These are phyloP conservation scores for Eimeria nieschulzi DNA, from an alignment of 169 alveolate genomes.

Conservation along the genomic window DNA sequence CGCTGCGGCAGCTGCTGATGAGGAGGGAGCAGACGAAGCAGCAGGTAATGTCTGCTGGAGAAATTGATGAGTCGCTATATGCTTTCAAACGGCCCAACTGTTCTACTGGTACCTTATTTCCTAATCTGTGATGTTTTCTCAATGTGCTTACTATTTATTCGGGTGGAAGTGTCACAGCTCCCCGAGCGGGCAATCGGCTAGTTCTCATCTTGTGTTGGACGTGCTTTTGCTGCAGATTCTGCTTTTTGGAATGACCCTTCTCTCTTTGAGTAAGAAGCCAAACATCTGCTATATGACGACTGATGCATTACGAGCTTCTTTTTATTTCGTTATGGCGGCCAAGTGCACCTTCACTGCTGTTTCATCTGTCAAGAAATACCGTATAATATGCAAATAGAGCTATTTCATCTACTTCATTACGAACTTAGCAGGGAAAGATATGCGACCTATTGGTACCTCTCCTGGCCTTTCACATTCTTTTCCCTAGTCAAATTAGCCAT, in stretches of 20 bases:
- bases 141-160: neutral
- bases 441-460: no score
- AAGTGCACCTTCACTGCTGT: no score
- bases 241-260: neutral
- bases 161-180: neutral
- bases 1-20: constrained; percentile 31
- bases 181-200: neutral
- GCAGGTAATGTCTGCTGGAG: neutral
- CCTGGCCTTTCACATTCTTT: no score
- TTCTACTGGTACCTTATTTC: neutral
- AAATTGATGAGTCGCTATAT: neutral
- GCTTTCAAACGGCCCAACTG: neutral
- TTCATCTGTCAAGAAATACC: no score
- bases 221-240: neutral
- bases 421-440: no score
- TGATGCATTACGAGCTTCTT: no score
- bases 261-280: neutral
- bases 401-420: no score
- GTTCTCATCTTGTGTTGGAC: neutral
- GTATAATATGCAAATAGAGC: no score
- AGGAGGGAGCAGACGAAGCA: constrained; percentile 27
- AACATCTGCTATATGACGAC: neutral
- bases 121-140: neutral
- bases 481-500: no score
- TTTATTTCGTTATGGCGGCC: no score